Conservation (phyloP, 768 basidiomycete genomes). For the Russula lepida region DNA sequence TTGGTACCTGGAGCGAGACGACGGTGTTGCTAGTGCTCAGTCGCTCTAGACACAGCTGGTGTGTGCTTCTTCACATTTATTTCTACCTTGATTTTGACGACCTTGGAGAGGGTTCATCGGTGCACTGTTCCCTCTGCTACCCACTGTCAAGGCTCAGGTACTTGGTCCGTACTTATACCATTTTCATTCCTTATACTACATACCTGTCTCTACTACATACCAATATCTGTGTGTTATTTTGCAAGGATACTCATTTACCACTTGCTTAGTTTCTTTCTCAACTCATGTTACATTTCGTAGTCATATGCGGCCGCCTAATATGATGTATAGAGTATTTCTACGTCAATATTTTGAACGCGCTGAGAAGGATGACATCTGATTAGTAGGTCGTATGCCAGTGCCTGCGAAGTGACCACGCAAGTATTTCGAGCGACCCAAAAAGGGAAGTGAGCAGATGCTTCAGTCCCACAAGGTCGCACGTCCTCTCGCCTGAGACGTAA, state of each 20-base stretch:
- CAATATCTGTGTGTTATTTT: slow-evolving; percentile 21
- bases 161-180: slow-evolving; percentile 30
- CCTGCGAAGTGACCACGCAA: neutral
- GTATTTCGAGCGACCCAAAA: neutral
- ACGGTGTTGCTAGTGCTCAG: slow-evolving; percentile 51
- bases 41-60: slow-evolving; percentile 4
- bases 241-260: slow-evolving; percentile 18
- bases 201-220: slow-evolving; percentile 25
- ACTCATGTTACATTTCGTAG: neutral
- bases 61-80: neutral
- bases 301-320: slow-evolving; percentile 4
- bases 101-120: slow-evolving; percentile 1
- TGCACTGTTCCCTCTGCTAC: neutral
- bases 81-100: neutral
- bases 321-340: slow-evolving; percentile 1
- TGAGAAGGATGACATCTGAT: neutral
- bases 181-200: slow-evolving; percentile 31
- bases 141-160: neutral
- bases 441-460: neutral
- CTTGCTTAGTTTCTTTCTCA: slow-evolving; percentile 14
- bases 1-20: slow-evolving; percentile 49
- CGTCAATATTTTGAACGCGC: neutral
- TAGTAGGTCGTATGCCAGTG: neutral
- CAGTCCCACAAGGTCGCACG: neutral
- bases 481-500: neutral